Conservation (phyloP, 2,329 filamentous ascomycete species). For the Xylaria sp. region DNA sequence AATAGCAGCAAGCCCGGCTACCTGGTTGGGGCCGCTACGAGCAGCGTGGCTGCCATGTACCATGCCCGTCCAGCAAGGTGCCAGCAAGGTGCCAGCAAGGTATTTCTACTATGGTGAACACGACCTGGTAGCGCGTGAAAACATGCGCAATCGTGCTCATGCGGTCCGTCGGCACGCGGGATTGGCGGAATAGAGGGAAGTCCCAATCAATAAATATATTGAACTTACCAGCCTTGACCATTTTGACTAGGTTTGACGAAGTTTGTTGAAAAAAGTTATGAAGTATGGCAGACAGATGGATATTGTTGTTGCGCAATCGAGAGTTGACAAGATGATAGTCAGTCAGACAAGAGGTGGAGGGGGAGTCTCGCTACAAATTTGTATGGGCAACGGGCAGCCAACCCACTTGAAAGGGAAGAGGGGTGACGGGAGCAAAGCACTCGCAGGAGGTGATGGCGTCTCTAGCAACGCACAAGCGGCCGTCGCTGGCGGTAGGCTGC, state of each 20-base stretch:
- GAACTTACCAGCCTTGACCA: slow-evolving; percentile 80
- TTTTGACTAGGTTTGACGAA: slow-evolving; percentile 69
- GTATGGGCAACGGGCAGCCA: slow-evolving; percentile 21
- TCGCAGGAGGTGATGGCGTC: neutral
- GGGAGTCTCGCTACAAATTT: slow-evolving; percentile 29
- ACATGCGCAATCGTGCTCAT: slow-evolving; percentile 66
- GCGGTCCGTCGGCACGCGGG: slow-evolving; percentile 34
- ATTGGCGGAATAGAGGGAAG: slow-evolving; percentile 31
- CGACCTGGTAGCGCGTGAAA: too few relatives aligned
- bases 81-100: slow-evolving; percentile 20
- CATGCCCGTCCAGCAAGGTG: slow-evolving; percentile 36
- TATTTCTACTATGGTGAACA: slow-evolving; percentile 43
- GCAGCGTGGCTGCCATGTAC: slow-evolving; percentile 28
- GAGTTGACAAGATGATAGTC: slow-evolving; percentile 20
- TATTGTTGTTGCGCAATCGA: slow-evolving; percentile 19
- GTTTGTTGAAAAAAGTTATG: slow-evolving; percentile 36
- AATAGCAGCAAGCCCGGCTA: slow-evolving; percentile 14
- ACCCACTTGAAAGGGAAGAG: slow-evolving; percentile 13
- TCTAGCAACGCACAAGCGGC: neutral
- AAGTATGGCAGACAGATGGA: slow-evolving; percentile 15
- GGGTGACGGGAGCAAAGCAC: slow-evolving; percentile 11
- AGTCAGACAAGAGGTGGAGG: slow-evolving; percentile 19
- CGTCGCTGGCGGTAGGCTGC: neutral
- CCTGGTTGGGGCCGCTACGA: slow-evolving; percentile 14
- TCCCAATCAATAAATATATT: slow-evolving; percentile 32